These are phyloP conservation scores for Alternaria ethzedia DNA, from an alignment of 2,329 filamentous ascomycete genomes.

Conservation along the genomic window DNA sequence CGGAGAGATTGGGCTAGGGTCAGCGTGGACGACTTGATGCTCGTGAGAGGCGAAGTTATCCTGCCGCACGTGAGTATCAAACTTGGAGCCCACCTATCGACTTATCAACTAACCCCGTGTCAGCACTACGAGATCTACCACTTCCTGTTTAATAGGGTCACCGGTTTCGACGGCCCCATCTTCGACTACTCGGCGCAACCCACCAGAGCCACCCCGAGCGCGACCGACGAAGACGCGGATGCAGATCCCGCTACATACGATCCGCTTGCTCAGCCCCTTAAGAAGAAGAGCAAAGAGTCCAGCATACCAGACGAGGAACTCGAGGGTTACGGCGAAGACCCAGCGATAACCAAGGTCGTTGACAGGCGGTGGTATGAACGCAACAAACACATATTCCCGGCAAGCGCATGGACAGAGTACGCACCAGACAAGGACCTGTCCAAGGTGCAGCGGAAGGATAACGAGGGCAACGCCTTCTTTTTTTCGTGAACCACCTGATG, in stretches of 20 bases:
- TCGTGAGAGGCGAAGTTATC: conserved; percentile 88
- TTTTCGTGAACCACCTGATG: conserved; percentile 36
- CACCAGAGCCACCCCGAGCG: conserved; percentile 49
- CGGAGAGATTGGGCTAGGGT: conserved; percentile 89
- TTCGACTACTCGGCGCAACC: conserved; percentile 74
- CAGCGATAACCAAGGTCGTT: conserved; percentile 87
- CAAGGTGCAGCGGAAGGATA: conserved; percentile 78
- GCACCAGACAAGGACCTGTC: conserved; percentile 88
- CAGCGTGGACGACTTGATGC: conserved; percentile 92
- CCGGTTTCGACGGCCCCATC: conserved; percentile 74
- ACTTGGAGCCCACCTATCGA: not conserved
- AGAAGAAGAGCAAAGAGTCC: conserved; percentile 45
- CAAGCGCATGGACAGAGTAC: conserved; percentile 94
- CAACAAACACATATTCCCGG: conserved; percentile 98
- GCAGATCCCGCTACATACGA: conserved; percentile 45
- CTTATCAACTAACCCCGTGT: conserved; percentile 16
- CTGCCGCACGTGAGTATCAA: conserved; percentile 77
- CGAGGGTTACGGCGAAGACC: conserved; percentile 81
- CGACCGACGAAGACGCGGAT: conserved; percentile 23
- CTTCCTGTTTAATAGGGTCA: conserved; percentile 88
- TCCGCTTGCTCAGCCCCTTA: conserved; percentile 48
- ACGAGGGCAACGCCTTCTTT: conserved; percentile 92
- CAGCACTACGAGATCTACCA: conserved; percentile 98
- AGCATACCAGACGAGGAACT: conserved; percentile 55
- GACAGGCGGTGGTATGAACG: conserved; percentile 96